These are phyloP conservation scores for Diaporthe vexans DNA, from an alignment of 2,329 filamentous ascomycete species.

Conservation along the genomic window DNA sequence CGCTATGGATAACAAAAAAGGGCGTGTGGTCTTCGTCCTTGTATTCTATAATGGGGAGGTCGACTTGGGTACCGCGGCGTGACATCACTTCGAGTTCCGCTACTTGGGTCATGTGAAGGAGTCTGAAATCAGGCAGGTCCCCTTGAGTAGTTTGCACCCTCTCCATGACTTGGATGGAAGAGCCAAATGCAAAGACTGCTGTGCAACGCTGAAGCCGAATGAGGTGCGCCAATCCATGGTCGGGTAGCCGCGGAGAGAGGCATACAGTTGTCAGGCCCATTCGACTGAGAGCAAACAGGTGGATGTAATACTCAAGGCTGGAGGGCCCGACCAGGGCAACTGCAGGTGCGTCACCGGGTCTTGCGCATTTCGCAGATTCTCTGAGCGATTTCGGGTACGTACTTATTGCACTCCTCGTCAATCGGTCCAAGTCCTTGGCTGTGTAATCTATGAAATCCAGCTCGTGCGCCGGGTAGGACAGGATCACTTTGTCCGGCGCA, in stretches of 20 bases:
- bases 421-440: conserved; percentile 11
- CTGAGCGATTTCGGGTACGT: conserved; percentile 1
- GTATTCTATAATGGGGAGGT: not conserved
- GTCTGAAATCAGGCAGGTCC: not conserved
- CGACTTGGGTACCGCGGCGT: not conserved
- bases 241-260: conserved; percentile 26
- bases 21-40: not conserved
- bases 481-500: conserved; percentile 2
- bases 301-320: conserved; percentile 12
- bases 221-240: conserved; percentile 24
- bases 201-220: not conserved
- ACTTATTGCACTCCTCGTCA: conserved; percentile 16
- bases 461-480: conserved; percentile 28
- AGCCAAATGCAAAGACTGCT: not conserved
- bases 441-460: conserved; percentile 17
- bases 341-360: not conserved
- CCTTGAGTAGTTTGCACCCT: conserved; percentile 3
- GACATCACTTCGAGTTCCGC: not conserved
- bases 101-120: conserved; percentile 2
- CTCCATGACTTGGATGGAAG: not conserved
- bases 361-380: conserved; percentile 1
- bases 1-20: conserved; percentile 22
- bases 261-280: conserved; percentile 12
- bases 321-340: conserved; percentile 26
- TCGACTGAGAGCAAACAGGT: conserved; percentile 17